Evolutionary conservation across 768 basidiomycete genomes (phyloP).

Genomic region (Mycena sanguinolenta): DNA sequence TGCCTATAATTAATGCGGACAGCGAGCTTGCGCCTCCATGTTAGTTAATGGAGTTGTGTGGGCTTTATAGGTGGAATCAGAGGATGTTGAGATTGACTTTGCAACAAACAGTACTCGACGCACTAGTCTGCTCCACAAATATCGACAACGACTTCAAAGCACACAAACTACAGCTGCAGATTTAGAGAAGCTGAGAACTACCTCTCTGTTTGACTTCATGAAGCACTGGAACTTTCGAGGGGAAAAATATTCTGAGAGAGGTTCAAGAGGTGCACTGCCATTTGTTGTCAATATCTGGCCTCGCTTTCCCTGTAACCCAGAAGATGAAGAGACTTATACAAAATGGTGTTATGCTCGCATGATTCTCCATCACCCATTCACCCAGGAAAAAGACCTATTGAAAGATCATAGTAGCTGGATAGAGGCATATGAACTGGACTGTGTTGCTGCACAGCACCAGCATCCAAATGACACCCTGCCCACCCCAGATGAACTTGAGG

Average conservation of each 20-base stretch:
- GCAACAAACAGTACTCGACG: neutral
- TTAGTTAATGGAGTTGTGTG: no score
- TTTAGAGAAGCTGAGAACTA: neutral
- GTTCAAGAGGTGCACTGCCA: conserved; percentile 12
- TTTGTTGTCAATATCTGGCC: conserved; percentile 34
- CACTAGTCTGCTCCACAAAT: neutral
- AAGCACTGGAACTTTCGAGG: conserved; percentile 24
- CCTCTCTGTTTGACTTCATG: conserved; percentile 20
- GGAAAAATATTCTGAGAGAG: neutral
- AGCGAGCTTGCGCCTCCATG: no score
- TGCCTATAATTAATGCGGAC: no score
- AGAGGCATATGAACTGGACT: conserved; percentile 25
- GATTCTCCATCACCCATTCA: conserved; percentile 36
- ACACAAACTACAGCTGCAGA: neutral
- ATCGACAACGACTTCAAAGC: neutral
- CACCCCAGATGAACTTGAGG: neutral
- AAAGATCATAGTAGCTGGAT: conserved; percentile 18
- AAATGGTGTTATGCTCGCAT: conserved; percentile 38
- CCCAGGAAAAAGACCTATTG: neutral
- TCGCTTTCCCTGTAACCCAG: conserved; percentile 9
- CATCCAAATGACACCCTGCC: conserved; percentile 10
- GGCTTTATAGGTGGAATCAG: no score
- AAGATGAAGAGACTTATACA: conserved; percentile 20
- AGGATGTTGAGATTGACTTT: conserved; percentile 20
- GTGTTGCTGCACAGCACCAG: neutral